These are phyloP conservation scores for Hypoxylon sp. DNA, from an alignment of 2,329 filamentous ascomycete species.

Conservation along the genomic window DNA sequence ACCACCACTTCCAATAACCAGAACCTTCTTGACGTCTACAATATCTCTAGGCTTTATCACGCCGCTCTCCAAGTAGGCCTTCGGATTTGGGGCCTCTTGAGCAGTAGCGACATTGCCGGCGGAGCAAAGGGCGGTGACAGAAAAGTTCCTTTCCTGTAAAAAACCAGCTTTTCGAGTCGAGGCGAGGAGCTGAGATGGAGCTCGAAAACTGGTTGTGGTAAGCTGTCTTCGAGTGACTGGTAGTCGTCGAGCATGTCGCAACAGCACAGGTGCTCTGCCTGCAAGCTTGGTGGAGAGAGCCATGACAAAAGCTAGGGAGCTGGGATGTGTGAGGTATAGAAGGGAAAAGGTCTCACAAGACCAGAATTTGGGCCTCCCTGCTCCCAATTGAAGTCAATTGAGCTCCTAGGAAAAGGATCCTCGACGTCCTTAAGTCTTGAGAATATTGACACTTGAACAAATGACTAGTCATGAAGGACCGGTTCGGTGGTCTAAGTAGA, in stretches of 20 bases:
- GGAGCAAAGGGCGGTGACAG: constrained; percentile 60
- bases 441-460: constrained; percentile 24
- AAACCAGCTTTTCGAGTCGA: constrained; percentile 56
- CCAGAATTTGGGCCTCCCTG: constrained; percentile 48
- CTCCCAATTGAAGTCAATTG: constrained; percentile 54
- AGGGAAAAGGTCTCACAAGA: constrained; percentile 48
- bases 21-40: constrained; percentile 94
- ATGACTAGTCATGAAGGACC: constrained; percentile 32
- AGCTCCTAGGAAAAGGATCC: constrained; percentile 43
- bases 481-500: constrained; percentile 32
- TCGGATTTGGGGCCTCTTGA: constrained; percentile 82
- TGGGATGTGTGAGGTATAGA: constrained; percentile 41
- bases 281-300: constrained; percentile 61
- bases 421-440: constrained; percentile 30
- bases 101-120: constrained; percentile 60
- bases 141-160: constrained; percentile 65
- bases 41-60: constrained; percentile 83
- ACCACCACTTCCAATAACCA: constrained; percentile 96
- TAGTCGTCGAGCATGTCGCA: constrained; percentile 68
- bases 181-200: constrained; percentile 55
- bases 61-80: constrained; percentile 91
- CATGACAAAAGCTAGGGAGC: constrained; percentile 45
- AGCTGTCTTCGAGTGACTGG: constrained; percentile 63
- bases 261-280: constrained; percentile 70
- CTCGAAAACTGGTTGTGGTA: constrained; percentile 56